Evolutionary conservation across 345 rosid genomes (phyloP), one percentile per base, ranked within the genome.

Genomic region (Pistacia vera): DNA sequence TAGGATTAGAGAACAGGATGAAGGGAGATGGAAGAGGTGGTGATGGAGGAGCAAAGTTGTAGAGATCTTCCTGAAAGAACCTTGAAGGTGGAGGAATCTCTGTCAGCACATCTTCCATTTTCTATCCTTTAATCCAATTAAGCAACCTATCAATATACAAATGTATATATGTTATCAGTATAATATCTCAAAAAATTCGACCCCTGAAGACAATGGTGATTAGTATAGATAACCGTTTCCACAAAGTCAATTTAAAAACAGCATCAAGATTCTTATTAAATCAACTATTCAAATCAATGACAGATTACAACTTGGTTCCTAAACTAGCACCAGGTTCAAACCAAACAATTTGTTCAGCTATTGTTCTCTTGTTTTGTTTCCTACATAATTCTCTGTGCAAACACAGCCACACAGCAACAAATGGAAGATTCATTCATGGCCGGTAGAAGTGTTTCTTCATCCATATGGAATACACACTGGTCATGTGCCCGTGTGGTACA

Each of bases 71-170:
- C 88, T 88, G 90, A 59, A 91, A 88, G 84, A 96, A 93, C 83
- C 98, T 90, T 55, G 99, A 92, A 70, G 99, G 98, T 52, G 97
- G 98, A 25, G 99, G 97, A 46, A 90, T 85, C 86, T 96, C 97
- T 0, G 97, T 93, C 25, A 96, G 83, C 11, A 92, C 88, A 83
- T 93, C 97, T 87, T 91, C 99, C 99, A 96, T 68, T 96, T 66
- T 64, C 80, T 80, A 73, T 30, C 62, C 36, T 49, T 12, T 22
- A 28, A 41, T 6, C 46, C 4, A 81, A 28, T 81, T 71, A 54
- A 22, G 52, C 74, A 49, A 63, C 55, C 72, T 75, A 75, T 69
- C 57, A 36, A 55, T 61, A 57, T 4, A 63, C 56, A 74, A 14
- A n/a, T 61, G 61, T 14, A 62, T 33, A 38, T 49, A 65, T 20